Conservation (phyloP, 2,329 filamentous ascomycete genomes). For the Aspergillus neoniger region DNA sequence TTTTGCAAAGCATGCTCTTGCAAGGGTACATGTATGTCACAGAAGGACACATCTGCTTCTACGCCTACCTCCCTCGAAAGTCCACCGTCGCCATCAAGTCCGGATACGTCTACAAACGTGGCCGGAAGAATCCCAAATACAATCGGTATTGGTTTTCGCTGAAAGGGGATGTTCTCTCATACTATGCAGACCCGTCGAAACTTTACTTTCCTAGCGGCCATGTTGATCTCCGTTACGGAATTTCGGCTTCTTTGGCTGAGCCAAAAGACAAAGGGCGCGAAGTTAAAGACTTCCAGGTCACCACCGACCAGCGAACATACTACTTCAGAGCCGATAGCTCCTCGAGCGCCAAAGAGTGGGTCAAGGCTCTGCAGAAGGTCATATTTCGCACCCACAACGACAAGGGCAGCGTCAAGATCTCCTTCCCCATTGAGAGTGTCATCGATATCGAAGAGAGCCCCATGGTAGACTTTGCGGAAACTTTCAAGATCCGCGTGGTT, state of each 20-base stretch:
- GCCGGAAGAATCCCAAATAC: conserved; percentile 83
- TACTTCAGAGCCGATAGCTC: conserved; percentile 86
- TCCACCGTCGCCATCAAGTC: conserved; percentile 77
- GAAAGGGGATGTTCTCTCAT: conserved; percentile 88
- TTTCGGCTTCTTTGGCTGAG: conserved; percentile 77
- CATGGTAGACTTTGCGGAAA: conserved; percentile 88
- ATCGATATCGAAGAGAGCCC: conserved; percentile 91
- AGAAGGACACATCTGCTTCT: conserved; percentile 90
- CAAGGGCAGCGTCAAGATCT: conserved; percentile 95
- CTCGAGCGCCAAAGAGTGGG: conserved; percentile 92
- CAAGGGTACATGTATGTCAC: conserved; percentile 98
- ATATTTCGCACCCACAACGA: conserved; percentile 96
- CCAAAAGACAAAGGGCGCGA: conserved; percentile 70
- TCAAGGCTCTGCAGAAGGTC: conserved; percentile 87
- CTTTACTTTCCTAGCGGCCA: conserved; percentile 90
- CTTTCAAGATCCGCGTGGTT: conserved; percentile 87
- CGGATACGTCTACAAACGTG: conserved; percentile 84
- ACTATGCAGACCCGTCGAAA: conserved; percentile 80
- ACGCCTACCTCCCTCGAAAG: conserved; percentile 95
- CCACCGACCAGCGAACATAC: conserved; percentile 79
- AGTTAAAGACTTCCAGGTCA: conserved; percentile 73
- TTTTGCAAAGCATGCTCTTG: conserved; percentile 85
- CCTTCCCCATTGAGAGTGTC: conserved; percentile 81
- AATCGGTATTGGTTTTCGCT: conserved; percentile 90
- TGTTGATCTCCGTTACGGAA: conserved; percentile 88